Conservation (phyloP, 805 yeast genomes). For the Starmerella cellae region DNA sequence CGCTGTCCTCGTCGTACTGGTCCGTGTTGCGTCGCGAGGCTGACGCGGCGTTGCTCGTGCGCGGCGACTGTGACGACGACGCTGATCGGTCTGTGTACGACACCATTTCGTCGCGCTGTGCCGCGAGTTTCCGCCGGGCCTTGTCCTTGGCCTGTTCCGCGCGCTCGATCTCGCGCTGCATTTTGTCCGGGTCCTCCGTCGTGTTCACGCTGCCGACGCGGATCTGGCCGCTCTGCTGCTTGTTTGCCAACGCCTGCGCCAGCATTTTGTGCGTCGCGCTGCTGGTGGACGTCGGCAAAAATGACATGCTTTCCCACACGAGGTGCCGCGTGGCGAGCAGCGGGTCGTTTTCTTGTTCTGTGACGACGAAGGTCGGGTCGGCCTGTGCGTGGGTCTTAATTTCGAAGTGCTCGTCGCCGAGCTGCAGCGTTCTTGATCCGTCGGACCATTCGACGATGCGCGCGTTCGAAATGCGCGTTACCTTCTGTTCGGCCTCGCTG, state of each 20-base stretch:
- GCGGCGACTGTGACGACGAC: constrained; percentile 13
- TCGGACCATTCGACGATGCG: constrained; percentile 90
- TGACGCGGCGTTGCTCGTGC: constrained; percentile 22
- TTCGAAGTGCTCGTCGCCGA: constrained; percentile 82
- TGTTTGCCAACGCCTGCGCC: constrained; percentile 35
- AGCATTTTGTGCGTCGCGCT: constrained; percentile 71
- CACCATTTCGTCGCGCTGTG: constrained; percentile 24
- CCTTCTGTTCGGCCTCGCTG: constrained; percentile 36
- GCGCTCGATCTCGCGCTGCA: constrained; percentile 33
- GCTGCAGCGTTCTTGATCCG: constrained; percentile 70
- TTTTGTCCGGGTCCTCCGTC: constrained; percentile 33
- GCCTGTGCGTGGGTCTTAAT: constrained; percentile 30
- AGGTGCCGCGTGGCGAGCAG: constrained; percentile 56
- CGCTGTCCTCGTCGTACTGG: constrained; percentile 12
- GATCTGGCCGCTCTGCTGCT: constrained; percentile 21
- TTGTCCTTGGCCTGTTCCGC: constrained; percentile 29
- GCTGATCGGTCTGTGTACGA: constrained; percentile 11
- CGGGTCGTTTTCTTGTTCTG: constrained; percentile 58
- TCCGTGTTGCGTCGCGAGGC: constrained; percentile 16
- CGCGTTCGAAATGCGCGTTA: constrained; percentile 76
- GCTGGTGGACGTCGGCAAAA: constrained; percentile 82
- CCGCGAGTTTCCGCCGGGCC: constrained; percentile 33
- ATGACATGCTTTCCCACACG: constrained; percentile 51
- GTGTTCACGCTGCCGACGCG: constrained; percentile 30
- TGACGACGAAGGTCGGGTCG: constrained; percentile 58